These are phyloP conservation scores for Cudoniella acicularis DNA, from an alignment of 495 filamentous ascomycete species.

Conservation along the genomic window DNA sequence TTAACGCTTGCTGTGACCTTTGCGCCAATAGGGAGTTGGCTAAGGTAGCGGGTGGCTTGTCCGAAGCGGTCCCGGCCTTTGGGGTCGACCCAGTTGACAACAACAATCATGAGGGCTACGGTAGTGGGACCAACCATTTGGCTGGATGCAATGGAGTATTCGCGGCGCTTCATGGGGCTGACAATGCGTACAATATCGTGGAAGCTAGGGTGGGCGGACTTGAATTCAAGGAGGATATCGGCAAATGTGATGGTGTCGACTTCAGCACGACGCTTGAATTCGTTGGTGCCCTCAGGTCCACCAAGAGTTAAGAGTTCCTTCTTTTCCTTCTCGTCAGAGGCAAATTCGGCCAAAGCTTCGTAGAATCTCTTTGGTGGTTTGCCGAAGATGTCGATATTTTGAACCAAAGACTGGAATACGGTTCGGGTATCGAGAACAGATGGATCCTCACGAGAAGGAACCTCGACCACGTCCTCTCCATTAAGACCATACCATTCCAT, in stretches of 20 bases:
- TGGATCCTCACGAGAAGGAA: constrained; percentile 80
- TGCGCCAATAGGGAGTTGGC: constrained; percentile 65
- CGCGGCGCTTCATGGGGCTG: constrained; percentile 86
- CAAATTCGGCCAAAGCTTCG: constrained; percentile 84
- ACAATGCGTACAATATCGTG: constrained; percentile 89
- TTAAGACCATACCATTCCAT: constrained; percentile 85
- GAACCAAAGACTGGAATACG: constrained; percentile 85
- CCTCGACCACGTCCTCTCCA: constrained; percentile 78
- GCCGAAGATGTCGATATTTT: constrained; percentile 96
- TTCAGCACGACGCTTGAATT: constrained; percentile 93
- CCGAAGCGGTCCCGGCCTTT: constrained; percentile 87
- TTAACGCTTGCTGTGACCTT: constrained; percentile 89
- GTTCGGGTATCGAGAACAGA: constrained; percentile 81
- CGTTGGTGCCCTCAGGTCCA: constrained; percentile 77
- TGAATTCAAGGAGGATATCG: constrained; percentile 83
- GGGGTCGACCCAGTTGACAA: constrained; percentile 90
- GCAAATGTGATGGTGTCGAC: constrained; percentile 92
- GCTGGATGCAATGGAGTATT: constrained; percentile 96
- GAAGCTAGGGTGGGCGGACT: constrained; percentile 84
- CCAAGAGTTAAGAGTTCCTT: constrained; percentile 72
- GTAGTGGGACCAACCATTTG: constrained; percentile 85
- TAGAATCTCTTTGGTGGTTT: constrained; percentile 97
- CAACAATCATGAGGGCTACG: constrained; percentile 94
- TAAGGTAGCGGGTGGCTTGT: constrained; percentile 86
- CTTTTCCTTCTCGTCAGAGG: constrained; percentile 76